phyloP scores from a whole-genome alignment of 768 basidiomycete species.

The Holtermannia corniformis region DNA sequence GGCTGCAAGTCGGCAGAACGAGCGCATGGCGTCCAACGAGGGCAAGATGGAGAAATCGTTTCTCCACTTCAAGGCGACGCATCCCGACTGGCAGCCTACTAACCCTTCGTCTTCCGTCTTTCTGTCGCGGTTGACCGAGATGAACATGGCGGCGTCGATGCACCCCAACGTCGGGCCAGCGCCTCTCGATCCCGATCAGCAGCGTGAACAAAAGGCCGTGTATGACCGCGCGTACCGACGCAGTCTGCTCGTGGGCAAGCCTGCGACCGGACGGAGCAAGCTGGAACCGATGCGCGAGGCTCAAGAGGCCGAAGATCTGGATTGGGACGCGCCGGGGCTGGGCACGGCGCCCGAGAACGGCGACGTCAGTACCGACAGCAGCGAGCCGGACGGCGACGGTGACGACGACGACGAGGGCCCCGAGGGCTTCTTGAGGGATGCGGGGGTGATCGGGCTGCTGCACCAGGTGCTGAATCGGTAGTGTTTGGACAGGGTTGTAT shows the following conservation, averaged over 20 bases:
- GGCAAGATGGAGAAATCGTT: slow-evolving; percentile 92
- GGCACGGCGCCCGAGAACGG: slow-evolving; percentile 48
- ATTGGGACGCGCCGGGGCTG: slow-evolving; percentile 55
- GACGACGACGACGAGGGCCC: slow-evolving; percentile 47
- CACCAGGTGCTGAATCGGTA: slow-evolving; percentile 63
- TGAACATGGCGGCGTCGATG: slow-evolving; percentile 11
- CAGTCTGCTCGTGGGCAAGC: not conserved
- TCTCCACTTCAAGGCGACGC: slow-evolving; percentile 50
- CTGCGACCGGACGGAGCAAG: slow-evolving; percentile 1
- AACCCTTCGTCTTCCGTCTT: slow-evolving; percentile 88
- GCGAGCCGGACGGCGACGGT: slow-evolving; percentile 30
- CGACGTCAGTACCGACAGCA: slow-evolving; percentile 41
- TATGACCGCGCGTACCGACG: slow-evolving; percentile 7
- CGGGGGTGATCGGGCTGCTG: slow-evolving; percentile 71
- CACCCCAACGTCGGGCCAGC: slow-evolving; percentile 1
- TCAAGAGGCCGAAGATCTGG: slow-evolving; percentile 53
- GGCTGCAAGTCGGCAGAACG: slow-evolving; percentile 34
- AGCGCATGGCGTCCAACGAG: slow-evolving; percentile 61
- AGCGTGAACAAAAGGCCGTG: slow-evolving; percentile 66
- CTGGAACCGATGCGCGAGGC: slow-evolving; percentile 31
- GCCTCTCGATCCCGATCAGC: slow-evolving; percentile 47
- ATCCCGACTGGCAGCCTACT: slow-evolving; percentile 89
- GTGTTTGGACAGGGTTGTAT: too few species aligned
- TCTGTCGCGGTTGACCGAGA: slow-evolving; percentile 58
- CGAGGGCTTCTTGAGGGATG: slow-evolving; percentile 53